Evolutionary conservation across 139 green algal genomes (phyloP).

Genomic region (Micromonas commoda): DNA sequence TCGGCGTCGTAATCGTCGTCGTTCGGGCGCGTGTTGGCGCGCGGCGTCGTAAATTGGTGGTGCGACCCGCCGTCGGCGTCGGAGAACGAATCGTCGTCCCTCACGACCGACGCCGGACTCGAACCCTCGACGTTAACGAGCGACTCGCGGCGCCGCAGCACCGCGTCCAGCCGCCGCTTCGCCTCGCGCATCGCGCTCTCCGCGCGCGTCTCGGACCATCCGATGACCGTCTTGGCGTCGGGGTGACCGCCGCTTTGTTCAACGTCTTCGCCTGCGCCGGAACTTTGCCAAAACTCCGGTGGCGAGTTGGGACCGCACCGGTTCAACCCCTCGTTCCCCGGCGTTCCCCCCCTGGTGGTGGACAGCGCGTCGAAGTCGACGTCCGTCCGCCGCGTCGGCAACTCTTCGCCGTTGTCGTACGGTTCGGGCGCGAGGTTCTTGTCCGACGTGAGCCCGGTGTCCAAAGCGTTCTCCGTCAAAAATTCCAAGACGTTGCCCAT

Average conservation of each 20-base stretch:
- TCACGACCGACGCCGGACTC: no score
- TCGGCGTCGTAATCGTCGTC: background rate
- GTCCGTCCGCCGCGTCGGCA: background rate
- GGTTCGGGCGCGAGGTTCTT: background rate
- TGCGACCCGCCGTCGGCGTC: no score
- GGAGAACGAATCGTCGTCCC: no score
- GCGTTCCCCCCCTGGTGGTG: background rate
- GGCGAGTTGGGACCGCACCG: background rate
- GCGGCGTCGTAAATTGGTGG: no score
- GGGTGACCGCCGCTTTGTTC: no score
- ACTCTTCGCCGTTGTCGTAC: background rate
- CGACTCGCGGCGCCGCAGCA: no score
- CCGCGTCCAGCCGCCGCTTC: no score
- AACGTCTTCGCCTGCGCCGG: background rate
- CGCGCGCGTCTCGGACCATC: background rate
- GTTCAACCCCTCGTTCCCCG: conserved; percentile 13
- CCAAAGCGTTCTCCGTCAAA: background rate
- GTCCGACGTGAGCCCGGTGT: background rate
- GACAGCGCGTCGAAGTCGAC: conserved; percentile 10
- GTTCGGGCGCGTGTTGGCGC: background rate
- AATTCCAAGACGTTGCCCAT: background rate
- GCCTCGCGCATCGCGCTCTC: no score
- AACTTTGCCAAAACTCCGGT: conserved; percentile 5
- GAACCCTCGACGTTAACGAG: no score
- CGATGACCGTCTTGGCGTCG: background rate